Evolutionary conservation across 495 filamentous ascomycete genomes (phyloP), one percentile per base, ranked within the genome.

Genomic region (Patellaria atrata): DNA sequence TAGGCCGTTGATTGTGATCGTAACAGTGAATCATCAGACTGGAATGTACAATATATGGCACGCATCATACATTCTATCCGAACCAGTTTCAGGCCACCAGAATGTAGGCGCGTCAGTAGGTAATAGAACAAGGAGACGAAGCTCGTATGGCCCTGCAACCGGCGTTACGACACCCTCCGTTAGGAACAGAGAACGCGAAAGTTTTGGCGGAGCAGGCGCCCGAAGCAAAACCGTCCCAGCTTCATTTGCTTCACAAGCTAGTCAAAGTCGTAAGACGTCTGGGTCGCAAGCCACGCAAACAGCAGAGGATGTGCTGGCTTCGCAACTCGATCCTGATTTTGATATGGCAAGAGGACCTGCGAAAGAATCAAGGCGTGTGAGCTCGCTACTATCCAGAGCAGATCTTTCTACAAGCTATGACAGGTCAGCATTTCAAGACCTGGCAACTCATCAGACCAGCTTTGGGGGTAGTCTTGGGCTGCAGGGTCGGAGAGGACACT

Each of bases 301-400:
- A 16, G 57, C 51, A 26, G 57, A 73, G 41, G 63, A 70, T 25
- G 71, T 78, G 30, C 67, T 86, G 35, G 74, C 70, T 2, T 73
- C 77, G 8, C 71, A 80, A 3, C 57, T 97, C 13, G 82, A 85
- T 34, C 75, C 82, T 16, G 83, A 89, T 33, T 80, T 73, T 38
- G 79, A 75, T 15, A 63, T 67, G 28, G 67, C 72, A 19, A 67
- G 74, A 24, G 71, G 71, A 12, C 73, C 75, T 3, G 63, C 71
- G 14, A 75, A 80, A 53, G 74, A 82, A 26, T 89, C 83, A 9
- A 68, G 89, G 20, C 69, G 89, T 19, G 83, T 96, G 14, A 96
- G 89, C 55, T 94, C 89, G 22, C 63, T 96, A 40, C 68, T 96
- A 33, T 81, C 89, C n/a, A 68, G 87, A 44, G 78, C 85, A 14